Evolutionary conservation across 2,329 filamentous ascomycete species (phyloP).

Genomic region (Xylariaceae sp.): DNA sequence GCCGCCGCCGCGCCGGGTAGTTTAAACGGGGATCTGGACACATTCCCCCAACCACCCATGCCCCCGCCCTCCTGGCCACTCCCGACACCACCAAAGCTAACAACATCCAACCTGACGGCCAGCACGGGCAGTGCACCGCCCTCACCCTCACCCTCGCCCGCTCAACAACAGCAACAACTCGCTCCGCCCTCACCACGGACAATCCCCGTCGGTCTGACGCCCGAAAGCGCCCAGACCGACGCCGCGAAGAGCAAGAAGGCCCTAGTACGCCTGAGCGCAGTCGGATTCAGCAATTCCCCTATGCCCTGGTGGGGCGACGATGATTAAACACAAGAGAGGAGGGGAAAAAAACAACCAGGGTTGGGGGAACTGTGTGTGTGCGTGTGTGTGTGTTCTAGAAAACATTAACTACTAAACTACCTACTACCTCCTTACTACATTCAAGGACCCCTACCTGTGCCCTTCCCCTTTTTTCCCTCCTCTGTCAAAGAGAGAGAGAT

Average conservation of each 20-base stretch:
- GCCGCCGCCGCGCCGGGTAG: not conserved
- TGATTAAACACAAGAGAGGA: slow-evolving; percentile 22
- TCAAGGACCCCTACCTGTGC: too few relatives aligned
- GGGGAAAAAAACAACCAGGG: too few relatives aligned
- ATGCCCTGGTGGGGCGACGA: slow-evolving; percentile 40
- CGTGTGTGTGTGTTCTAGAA: too few relatives aligned
- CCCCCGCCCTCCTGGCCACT: slow-evolving; percentile 15
- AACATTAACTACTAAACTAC: too few relatives aligned
- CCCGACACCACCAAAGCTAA: slow-evolving; percentile 9
- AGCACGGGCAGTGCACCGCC: too few relatives aligned
- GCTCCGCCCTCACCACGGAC: slow-evolving; percentile 21
- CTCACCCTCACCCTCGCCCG: too few relatives aligned
- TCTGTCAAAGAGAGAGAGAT: too few relatives aligned
- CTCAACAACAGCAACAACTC: not conserved
- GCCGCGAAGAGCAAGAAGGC: slow-evolving; percentile 32
- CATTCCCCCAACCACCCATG: slow-evolving; percentile 12
- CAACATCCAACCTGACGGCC: not conserved
- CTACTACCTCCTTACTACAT: too few relatives aligned
- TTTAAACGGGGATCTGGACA: slow-evolving; percentile 6
- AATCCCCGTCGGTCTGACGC: slow-evolving; percentile 13
- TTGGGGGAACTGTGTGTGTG: too few relatives aligned
- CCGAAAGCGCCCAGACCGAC: not conserved
- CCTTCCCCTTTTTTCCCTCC: too few relatives aligned
- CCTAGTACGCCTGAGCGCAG: slow-evolving; percentile 39
- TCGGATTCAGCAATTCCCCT: slow-evolving; percentile 31